Conservation (phyloP, 2,329 filamentous ascomycete species). For the Botryosphaeria dothidea region DNA sequence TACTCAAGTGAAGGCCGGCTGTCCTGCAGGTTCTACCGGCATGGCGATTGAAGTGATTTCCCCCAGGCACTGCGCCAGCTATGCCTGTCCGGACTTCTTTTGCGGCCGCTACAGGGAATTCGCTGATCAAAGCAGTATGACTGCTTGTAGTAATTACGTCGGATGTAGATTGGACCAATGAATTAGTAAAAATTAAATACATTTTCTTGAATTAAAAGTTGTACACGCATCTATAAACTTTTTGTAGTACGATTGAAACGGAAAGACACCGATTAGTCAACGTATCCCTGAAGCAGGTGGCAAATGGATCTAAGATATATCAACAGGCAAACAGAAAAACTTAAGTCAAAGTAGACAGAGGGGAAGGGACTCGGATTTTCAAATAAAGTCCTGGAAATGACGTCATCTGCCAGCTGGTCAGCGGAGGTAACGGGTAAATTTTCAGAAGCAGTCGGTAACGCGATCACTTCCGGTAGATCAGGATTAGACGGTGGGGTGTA, state of each 20-base stretch:
- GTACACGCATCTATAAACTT: background rate
- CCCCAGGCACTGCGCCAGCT: no score
- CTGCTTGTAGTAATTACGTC: no score
- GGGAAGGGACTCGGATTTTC: background rate
- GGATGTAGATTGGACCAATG: no score
- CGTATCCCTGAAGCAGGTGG: no score
- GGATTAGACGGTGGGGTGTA: background rate
- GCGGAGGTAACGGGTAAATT: background rate
- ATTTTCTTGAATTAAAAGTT: no score
- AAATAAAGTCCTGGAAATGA: background rate
- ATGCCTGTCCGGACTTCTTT: no score
- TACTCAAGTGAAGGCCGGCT: background rate
- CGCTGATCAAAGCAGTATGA: no score
- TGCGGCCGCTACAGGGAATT: no score
- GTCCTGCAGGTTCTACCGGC: no score
- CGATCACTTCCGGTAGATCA: background rate
- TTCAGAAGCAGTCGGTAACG: background rate
- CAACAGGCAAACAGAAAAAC: background rate
- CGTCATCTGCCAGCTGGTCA: conserved; percentile 3
- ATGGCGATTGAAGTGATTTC: no score
- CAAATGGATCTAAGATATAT: background rate
- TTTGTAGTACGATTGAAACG: background rate
- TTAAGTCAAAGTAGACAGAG: background rate
- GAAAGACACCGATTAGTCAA: no score
- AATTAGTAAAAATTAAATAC: no score